Conservation (phyloP, 1,284 basidiomycete genomes). For the Puccinia sorghi region DNA sequence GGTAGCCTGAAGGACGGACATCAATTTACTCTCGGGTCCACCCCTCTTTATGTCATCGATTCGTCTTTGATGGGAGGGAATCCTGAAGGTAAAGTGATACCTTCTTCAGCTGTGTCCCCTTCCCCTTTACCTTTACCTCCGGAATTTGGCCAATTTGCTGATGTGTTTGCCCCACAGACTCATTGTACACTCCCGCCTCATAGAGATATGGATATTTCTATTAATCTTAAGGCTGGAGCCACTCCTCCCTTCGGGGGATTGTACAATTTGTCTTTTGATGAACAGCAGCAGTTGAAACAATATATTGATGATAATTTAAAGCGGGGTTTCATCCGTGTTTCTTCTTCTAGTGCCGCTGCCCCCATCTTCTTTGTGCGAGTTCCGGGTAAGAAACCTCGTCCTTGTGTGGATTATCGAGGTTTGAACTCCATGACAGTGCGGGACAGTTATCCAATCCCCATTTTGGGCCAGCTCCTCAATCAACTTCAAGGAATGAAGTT, state of each 20-base stretch:
- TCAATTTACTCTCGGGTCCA: not conserved
- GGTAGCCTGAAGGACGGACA: not conserved
- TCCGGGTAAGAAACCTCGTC: not conserved
- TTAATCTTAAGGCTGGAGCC: not conserved
- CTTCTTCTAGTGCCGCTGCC: no score
- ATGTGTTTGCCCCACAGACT: not conserved
- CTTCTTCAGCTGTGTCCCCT: not conserved
- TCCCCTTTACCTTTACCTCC: not conserved
- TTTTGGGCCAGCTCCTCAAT: conserved; percentile 50
- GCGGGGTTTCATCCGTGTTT: no score
- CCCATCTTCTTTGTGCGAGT: not conserved
- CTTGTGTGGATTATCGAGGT: not conserved
- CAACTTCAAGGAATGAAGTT: conserved; percentile 35
- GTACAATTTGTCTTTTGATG: no score
- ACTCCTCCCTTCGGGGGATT: not conserved
- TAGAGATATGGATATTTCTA: conserved; percentile 1
- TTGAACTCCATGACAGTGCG: conserved; percentile 7
- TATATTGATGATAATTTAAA: no score
- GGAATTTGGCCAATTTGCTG: not conserved
- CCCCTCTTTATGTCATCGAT: no score
- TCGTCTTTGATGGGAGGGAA: no score
- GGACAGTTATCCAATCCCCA: conserved; percentile 52
- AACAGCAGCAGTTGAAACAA: no score
- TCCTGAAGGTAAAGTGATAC: no score
- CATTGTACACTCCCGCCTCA: not conserved